Evolutionary conservation across 768 basidiomycete genomes (phyloP).

Genomic region (Candolleomyces efflorescens): DNA sequence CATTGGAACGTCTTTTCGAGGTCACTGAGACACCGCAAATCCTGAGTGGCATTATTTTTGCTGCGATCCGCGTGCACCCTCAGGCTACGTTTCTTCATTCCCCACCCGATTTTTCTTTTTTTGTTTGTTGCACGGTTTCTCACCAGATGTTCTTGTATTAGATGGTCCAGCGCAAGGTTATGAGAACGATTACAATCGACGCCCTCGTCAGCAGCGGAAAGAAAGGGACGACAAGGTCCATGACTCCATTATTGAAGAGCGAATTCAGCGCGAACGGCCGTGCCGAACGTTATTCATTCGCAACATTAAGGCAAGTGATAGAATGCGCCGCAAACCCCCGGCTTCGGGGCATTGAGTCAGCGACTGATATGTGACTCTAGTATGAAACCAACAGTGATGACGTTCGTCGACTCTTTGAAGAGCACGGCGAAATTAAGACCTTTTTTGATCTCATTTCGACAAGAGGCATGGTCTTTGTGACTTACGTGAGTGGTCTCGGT

Average conservation of each 20-base stretch:
- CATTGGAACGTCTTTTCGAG: not conserved
- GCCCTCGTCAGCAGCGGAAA: constrained; percentile 53
- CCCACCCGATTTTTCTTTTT: constrained; percentile 33
- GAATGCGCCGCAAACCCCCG: not conserved
- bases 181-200: constrained; percentile 47
- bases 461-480: constrained; percentile 98
- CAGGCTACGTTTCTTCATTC: constrained; percentile 43
- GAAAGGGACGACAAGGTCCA: constrained; percentile 88
- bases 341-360: not conserved
- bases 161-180: constrained; percentile 50
- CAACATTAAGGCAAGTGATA: constrained; percentile 90
- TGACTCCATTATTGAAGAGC: constrained; percentile 89
- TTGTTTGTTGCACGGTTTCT: constrained; percentile 37
- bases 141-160: constrained; percentile 52
- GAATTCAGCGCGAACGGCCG: constrained; percentile 89
- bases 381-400: constrained; percentile 88
- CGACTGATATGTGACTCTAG: constrained; percentile 33
- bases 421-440: constrained; percentile 93
- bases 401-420: constrained; percentile 83
- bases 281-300: constrained; percentile 96
- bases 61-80: constrained; percentile 32
- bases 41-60: constrained; percentile 13
- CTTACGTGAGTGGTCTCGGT: constrained; percentile 69
- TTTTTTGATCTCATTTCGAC: constrained; percentile 95
- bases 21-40: not conserved